A percentile compares a stretch with the other conserved stretches of the same genome.
phyloP scores from a whole-genome alignment of 2,329 filamentous ascomycete genomes.

The Nothopassalora personata region DNA sequence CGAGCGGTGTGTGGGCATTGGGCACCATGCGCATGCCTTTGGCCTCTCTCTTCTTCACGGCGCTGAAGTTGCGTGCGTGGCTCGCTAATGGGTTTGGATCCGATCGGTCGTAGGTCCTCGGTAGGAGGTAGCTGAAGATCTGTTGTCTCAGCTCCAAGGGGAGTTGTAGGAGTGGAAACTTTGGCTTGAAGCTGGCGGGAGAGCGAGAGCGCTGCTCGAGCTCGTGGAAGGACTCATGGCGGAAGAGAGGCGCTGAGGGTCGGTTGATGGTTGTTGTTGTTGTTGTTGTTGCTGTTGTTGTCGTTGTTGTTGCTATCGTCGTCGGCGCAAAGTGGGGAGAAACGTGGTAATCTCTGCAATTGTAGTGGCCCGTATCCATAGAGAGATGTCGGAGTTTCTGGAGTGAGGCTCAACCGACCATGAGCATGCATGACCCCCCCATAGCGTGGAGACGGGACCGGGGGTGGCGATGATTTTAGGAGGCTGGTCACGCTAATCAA shows the following conservation, averaged over 20 bases:
- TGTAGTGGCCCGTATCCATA: slow-evolving; percentile 35
- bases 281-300: too few relatives aligned
- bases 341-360: slow-evolving; percentile 35
- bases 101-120: slow-evolving; percentile 33
- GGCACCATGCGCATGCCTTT: slow-evolving; percentile 27
- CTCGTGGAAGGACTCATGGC: slow-evolving; percentile 30
- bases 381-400: not conserved
- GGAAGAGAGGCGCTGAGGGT: slow-evolving; percentile 9
- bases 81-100: slow-evolving; percentile 22
- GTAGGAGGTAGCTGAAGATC: slow-evolving; percentile 40
- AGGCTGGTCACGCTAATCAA: not conserved
- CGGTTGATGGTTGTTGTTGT: slow-evolving; percentile 1
- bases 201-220: slow-evolving; percentile 30
- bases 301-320: slow-evolving; percentile 15
- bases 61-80: slow-evolving; percentile 29
- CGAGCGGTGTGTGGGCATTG: slow-evolving; percentile 1
- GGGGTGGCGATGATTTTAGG: not conserved
- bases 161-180: slow-evolving; percentile 33
- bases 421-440: not conserved
- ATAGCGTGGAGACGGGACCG: not conserved
- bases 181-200: slow-evolving; percentile 25
- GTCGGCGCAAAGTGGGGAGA: slow-evolving; percentile 25
- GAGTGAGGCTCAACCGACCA: not conserved
- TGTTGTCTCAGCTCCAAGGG: slow-evolving; percentile 42
- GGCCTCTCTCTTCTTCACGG: slow-evolving; percentile 25